These are phyloP conservation scores for Colletotrichum sp. DNA, from an alignment of 2,329 filamentous ascomycete genomes.

Conservation along the genomic window DNA sequence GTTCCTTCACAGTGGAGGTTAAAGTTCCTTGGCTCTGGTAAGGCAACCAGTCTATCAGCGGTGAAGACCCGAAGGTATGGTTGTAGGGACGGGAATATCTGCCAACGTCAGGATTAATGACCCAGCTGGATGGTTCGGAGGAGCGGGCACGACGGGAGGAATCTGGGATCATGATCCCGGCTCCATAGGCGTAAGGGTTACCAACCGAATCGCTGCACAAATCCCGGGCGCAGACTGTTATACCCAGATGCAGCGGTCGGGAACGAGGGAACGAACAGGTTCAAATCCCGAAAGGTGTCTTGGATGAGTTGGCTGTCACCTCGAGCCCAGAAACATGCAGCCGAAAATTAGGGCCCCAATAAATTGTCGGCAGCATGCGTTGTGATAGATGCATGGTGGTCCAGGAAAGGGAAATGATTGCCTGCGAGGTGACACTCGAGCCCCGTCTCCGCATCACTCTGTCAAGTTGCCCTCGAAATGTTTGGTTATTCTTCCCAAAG, in stretches of 20 bases:
- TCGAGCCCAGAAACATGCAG: not conserved
- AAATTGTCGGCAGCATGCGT: not conserved
- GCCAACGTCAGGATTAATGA: not conserved
- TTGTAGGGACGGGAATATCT: not conserved
- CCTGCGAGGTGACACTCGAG: not conserved
- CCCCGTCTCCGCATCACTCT: not conserved
- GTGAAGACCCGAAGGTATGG: not conserved
- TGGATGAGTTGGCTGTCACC: not conserved
- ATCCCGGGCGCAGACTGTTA: not conserved
- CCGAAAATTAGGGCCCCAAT: not conserved
- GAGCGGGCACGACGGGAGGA: not conserved
- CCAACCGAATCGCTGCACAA: not conserved
- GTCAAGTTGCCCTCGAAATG: not conserved
- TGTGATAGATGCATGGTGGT: not conserved
- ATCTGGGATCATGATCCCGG: not conserved
- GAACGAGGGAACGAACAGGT: not conserved
- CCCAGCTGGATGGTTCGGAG: conserved; percentile 13
- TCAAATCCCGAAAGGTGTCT: not conserved
- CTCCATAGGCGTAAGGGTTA: not conserved
- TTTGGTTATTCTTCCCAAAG: not conserved
- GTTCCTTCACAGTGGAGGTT: not conserved
- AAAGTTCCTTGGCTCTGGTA: not conserved
- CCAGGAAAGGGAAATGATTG: not conserved
- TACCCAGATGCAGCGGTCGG: not conserved
- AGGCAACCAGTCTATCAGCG: not conserved